Evolutionary conservation across 768 basidiomycete genomes (phyloP), one percentile per base, ranked within the genome.

Genomic region (Termitomyces sp.): DNA sequence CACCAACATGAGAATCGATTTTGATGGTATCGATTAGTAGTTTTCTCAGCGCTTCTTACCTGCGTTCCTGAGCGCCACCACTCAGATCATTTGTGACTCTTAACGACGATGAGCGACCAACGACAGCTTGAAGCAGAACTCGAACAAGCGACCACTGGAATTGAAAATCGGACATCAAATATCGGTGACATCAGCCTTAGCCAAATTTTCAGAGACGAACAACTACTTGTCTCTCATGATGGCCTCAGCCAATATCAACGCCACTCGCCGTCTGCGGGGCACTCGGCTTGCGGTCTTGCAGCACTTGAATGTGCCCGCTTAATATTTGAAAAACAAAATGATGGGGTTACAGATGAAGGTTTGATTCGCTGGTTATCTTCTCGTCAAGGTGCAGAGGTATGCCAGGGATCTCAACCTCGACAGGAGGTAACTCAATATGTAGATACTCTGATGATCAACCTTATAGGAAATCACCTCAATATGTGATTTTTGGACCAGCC

Each of bases 241-340:
- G 80, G 83, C 16, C 75, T 80, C 12, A 80, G 85, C 42, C 86
- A 87, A 58, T 88, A 86, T 55, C 52, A 46, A 68, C 67, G n/a
- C 72, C 74, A 11, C 72, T 76, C 5, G 66, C 67, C 29, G 16
- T 36, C 46, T 33, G 43, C 23, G n/a, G 80, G 67, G 33, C 58
- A 60, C 48, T 65, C 86, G 39, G 76, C 85, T 2, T 88, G 86
- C 56, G 87, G 87, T 16, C 73, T 89, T 23, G 86, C 86, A 22
- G 80, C 82, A 2, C 66, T 88, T 62, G 87, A 88, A 63, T 86
- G 83, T 56, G 82, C 79, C 11, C 73, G 84, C 50, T 60, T 82
- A 7, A 70, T 77, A 9, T 75, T 84, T 32, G 70, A 62, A 43
- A 66, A 64, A 22, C 71, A 77, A 50, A 35, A 49, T 29, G 60